Percentiles rank a stretch among this genome's conserved stretches.
Conservation (phyloP, 805 yeast species). For the Kazachstania bromeliacearum region DNA sequence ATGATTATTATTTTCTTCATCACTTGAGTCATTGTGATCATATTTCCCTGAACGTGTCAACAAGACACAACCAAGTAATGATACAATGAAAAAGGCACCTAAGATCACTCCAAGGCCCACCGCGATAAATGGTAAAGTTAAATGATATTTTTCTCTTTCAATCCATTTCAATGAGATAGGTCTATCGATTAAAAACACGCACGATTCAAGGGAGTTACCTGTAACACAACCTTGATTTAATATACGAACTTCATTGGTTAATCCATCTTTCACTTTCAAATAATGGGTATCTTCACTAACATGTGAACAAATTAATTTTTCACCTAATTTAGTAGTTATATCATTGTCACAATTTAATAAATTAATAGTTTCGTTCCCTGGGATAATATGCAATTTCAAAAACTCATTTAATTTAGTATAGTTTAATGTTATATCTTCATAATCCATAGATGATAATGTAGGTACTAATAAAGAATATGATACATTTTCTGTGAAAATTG, state of each 20-base stretch:
- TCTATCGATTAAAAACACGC: constrained; percentile 57
- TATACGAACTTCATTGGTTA: constrained; percentile 49
- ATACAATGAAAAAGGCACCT: constrained; percentile 37
- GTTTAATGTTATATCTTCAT: constrained; percentile 40
- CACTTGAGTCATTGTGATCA: not conserved
- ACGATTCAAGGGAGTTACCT: constrained; percentile 27
- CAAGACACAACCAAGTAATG: constrained; percentile 11
- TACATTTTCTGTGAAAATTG: constrained; percentile 32
- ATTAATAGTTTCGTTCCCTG: constrained; percentile 40
- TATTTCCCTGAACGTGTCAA: constrained; percentile 3
- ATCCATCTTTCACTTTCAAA: constrained; percentile 38
- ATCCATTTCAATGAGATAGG: constrained; percentile 63
- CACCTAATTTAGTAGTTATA: constrained; percentile 37
- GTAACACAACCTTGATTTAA: constrained; percentile 54
- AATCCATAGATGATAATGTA: constrained; percentile 42
- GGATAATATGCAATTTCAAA: constrained; percentile 60
- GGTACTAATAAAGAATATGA: constrained; percentile 68
- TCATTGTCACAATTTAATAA: constrained; percentile 40
- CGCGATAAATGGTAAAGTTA: constrained; percentile 60
- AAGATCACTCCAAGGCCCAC: constrained; percentile 56
- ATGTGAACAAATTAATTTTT: constrained; percentile 36
- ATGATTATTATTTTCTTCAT: not conserved
- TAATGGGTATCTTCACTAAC: constrained; percentile 32
- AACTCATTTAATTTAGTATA: constrained; percentile 42
- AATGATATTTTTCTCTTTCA: constrained; percentile 39